Percentiles rank a stretch among this genome's conserved stretches.
These are phyloP conservation scores for Pythium aphanidermatum DNA, from an alignment of 352 stramenopile species.

Conservation along the genomic window DNA sequence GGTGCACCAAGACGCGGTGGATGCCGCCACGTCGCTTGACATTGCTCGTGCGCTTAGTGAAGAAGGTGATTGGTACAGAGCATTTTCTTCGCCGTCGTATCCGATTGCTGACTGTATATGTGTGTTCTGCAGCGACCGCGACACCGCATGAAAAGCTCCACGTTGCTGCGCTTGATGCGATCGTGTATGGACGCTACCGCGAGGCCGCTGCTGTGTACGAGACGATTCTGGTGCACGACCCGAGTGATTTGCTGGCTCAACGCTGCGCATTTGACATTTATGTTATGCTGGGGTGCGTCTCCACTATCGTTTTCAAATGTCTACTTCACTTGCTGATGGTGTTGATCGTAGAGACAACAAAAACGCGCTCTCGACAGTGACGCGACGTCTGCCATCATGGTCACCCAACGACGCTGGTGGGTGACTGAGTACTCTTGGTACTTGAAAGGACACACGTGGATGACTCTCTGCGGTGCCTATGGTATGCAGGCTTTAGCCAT, in stretches of 20 bases:
- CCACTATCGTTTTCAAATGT: not conserved
- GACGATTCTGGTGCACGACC: conserved; percentile 65
- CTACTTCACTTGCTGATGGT: not conserved
- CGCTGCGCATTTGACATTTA: conserved; percentile 80
- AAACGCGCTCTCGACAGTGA: conserved; percentile 70
- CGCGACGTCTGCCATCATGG: conserved; percentile 65
- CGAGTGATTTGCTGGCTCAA: conserved; percentile 63
- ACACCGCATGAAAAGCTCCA: conserved; percentile 59
- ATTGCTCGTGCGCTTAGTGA: conserved; percentile 25
- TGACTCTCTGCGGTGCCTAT: too few species aligned
- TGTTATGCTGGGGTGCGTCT: conserved; percentile 56
- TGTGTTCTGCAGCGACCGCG: conserved; percentile 17
- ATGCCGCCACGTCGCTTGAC: conserved; percentile 32
- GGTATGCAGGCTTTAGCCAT: conserved; percentile 68
- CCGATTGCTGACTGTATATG: not conserved
- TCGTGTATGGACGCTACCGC: conserved; percentile 58
- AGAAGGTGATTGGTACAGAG: conserved; percentile 3
- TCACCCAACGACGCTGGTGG: conserved; percentile 56
- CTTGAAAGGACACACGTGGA: not conserved
- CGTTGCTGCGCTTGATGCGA: conserved; percentile 57
- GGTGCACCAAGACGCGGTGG: conserved; percentile 58
- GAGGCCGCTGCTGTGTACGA: conserved; percentile 74
- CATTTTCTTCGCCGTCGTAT: not conserved
- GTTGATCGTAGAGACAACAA: conserved; percentile 48
- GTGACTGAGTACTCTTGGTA: not conserved